A percentile compares a stretch with the other conserved stretches of the same genome.
Evolutionary conservation across 2,329 filamentous ascomycete species (phyloP).

Genomic region (Diplodia corticola): DNA sequence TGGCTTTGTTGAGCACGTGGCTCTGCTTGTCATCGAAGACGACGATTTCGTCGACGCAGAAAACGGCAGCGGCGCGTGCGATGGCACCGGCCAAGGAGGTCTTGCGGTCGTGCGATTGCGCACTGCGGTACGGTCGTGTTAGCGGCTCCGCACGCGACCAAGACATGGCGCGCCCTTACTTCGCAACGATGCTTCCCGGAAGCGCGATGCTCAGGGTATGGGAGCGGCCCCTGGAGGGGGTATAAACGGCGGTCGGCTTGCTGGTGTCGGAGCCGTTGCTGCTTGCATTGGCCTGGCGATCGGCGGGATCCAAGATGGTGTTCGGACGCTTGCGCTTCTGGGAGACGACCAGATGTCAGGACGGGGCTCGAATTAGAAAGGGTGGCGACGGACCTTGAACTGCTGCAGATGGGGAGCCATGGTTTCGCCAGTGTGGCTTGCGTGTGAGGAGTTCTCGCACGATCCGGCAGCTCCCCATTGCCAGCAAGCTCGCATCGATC

Average conservation of each 20-base stretch:
- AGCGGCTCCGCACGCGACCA: neutral
- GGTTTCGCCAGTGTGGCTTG: neutral
- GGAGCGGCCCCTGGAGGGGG: constrained; percentile 62
- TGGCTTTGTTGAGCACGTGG: constrained; percentile 26
- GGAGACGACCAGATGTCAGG: neutral
- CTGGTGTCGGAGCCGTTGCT: constrained; percentile 52
- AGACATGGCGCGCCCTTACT: constrained; percentile 52
- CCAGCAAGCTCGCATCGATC: neutral
- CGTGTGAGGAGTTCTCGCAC: constrained; percentile 13
- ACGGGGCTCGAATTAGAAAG: neutral
- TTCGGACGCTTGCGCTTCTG: constrained; percentile 31
- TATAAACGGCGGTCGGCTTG: constrained; percentile 69
- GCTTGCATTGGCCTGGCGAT: neutral
- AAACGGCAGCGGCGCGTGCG: constrained; percentile 78
- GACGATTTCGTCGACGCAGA: constrained; percentile 80
- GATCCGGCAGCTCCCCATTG: neutral
- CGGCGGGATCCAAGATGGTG: constrained; percentile 28
- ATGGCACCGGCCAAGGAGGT: constrained; percentile 72
- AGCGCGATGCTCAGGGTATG: constrained; percentile 79
- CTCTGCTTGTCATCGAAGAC: constrained; percentile 72
- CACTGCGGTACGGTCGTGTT: constrained; percentile 54
- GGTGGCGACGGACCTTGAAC: neutral
- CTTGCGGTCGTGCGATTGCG: constrained; percentile 72
- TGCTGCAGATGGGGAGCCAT: constrained; percentile 16
- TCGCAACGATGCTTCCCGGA: constrained; percentile 74